phyloP scores from a whole-genome alignment of 495 filamentous ascomycete genomes.

The Xylaria venustula region DNA sequence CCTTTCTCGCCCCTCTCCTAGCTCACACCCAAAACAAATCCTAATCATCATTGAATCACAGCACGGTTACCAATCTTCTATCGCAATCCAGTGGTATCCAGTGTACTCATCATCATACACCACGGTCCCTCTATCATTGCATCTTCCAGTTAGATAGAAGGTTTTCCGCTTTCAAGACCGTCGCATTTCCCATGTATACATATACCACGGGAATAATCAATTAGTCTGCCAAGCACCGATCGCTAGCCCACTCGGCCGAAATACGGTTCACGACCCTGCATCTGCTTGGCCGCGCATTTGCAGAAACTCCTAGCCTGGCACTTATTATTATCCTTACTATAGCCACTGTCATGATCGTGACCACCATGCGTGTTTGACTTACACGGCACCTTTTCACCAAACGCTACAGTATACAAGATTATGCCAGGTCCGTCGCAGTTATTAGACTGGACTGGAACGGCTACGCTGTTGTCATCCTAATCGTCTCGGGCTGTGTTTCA shows the following conservation, averaged over 20 bases:
- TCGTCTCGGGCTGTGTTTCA: background rate
- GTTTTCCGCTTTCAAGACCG: background rate
- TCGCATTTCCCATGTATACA: background rate
- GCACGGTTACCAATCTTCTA: background rate
- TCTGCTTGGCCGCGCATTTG: too few species aligned
- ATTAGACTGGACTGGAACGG: constrained; percentile 5
- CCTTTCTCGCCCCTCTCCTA: background rate
- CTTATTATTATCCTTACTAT: background rate
- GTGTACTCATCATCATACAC: constrained; percentile 1
- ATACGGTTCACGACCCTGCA: constrained; percentile 3
- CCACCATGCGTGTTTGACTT: background rate
- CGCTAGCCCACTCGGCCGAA: constrained; percentile 12
- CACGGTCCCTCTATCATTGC: background rate
- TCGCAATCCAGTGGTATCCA: too few species aligned
- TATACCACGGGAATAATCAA: background rate
- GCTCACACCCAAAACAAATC: background rate
- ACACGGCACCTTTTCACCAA: background rate
- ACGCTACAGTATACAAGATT: background rate
- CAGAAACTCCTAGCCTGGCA: too few species aligned
- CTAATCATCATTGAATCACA: background rate
- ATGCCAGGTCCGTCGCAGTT: background rate
- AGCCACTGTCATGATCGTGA: background rate
- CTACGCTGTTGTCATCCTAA: too few species aligned
- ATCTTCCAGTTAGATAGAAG: too few species aligned
- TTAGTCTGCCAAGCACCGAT: background rate